These are phyloP conservation scores for grape (Vitis vinifera) DNA, from an alignment of 164 flowering plant genomes.

Conservation along the genomic window ASM3070453v1 NC_081810.1:15094001-15094500, in stretches of 20 bases:
- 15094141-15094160: constrained; percentile 63
- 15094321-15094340: too few species aligned
- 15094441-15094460: too few species aligned
- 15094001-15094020: constrained; percentile 44
- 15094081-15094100: constrained; percentile 28
- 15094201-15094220: constrained; percentile 52
- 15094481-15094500: too few species aligned
- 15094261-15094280: background rate
- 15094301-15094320: too few species aligned
- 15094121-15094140: constrained; percentile 42
- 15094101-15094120: constrained; percentile 46
- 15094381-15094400: too few species aligned
- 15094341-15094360: too few species aligned
- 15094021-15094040: constrained; percentile 42
- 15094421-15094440: too few species aligned
- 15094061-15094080: constrained; percentile 37
- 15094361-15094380: too few species aligned
- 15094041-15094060: constrained; percentile 33
- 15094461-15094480: too few species aligned
- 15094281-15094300: too few species aligned
- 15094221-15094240: constrained; percentile 46
- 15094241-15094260: background rate
- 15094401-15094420: too few species aligned
- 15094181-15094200: constrained; percentile 44
- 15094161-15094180: constrained; percentile 47